Conservation (phyloP, 2,329 filamentous ascomycete species). For the Grosmannia serpens region DNA sequence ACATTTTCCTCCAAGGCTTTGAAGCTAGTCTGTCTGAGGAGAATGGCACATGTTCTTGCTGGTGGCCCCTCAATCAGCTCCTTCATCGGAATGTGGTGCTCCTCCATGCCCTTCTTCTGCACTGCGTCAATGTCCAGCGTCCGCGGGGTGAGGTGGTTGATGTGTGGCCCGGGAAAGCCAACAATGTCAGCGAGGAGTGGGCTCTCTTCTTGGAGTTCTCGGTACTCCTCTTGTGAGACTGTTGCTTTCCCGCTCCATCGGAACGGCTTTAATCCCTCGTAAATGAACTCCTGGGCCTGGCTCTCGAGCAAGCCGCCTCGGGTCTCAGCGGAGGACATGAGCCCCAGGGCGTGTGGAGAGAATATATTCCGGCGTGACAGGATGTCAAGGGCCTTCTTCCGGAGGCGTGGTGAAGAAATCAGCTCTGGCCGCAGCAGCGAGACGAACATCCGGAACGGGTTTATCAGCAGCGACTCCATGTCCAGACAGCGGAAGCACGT, state of each 20-base stretch:
- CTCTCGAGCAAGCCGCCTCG: slow-evolving; percentile 17
- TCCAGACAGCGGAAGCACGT: slow-evolving; percentile 21
- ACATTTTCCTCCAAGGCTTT: slow-evolving; percentile 36
- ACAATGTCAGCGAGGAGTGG: slow-evolving; percentile 37
- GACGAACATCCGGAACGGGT: slow-evolving; percentile 32
- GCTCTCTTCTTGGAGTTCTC: slow-evolving; percentile 28
- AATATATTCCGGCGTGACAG: neutral
- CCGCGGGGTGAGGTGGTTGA: slow-evolving; percentile 42
- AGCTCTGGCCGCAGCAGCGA: slow-evolving; percentile 28
- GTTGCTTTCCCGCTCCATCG: slow-evolving; percentile 32
- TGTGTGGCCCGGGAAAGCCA: slow-evolving; percentile 30
- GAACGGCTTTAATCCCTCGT: slow-evolving; percentile 33
- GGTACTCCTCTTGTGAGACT: slow-evolving; percentile 29
- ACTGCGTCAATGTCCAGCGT: slow-evolving; percentile 35
- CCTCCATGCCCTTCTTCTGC: slow-evolving; percentile 30
- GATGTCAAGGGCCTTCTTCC: neutral
- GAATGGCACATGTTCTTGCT: slow-evolving; percentile 27
- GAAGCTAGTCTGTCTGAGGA: slow-evolving; percentile 43
- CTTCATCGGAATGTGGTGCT: slow-evolving; percentile 30
- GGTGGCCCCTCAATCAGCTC: slow-evolving; percentile 41
- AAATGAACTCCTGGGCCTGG: slow-evolving; percentile 26
- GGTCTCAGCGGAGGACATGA: neutral
- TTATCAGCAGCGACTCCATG: slow-evolving; percentile 21
- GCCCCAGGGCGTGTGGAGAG: neutral
- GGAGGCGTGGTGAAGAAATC: slow-evolving; percentile 12